Base-by-base conservation (phyloP, 306 rosid species). In the Rosa chinensis region DNA sequence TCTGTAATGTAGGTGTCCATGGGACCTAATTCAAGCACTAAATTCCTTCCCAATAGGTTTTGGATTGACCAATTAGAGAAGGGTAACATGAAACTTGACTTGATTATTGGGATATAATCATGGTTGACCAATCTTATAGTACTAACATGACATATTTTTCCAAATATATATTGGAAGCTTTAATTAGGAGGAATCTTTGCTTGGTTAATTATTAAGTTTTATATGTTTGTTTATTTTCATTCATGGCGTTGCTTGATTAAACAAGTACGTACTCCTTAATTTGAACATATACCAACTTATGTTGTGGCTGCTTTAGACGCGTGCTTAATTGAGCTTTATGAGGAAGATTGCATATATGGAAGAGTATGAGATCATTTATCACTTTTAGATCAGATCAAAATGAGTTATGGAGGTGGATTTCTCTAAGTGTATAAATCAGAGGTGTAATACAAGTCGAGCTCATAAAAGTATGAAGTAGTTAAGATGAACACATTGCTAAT, bases 11-110 rank as follows among this genome's bases (percentile, higher is more conserved):
- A 74, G 78, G 76, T 42, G 61, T 66, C 84, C 78, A 83, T 80
- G 80, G 74, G 76, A 78, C 85, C 85, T 82, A 75, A 84, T 66
- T 76, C 40, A 78, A 72, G 77, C 86, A 87, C 86, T 84, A 81
- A 63, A 78, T 78, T 80, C 73, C 39, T 69, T n/a, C 52, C 40
- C 63, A 62, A 72, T 85, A 80, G 81, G 86, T 18, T 71, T 84
- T 17, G 50, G 62, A 82, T 53, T 75, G 82, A 83, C 91, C 81
- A 88, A 90, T 88, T 73, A 74, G 69, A 74, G 58, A 56, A 45
- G 40, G 63, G 74, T 77, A 82, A 78, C 78, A 81, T 90, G 95
- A 82, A 77, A 64, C 25, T 87, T 86, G 84, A 90, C 84, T 87
- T 87, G 86, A 74, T 79, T 77, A 77, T 74, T 64, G 32, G 44